Percentiles rank a stretch among this genome's conserved stretches.
Evolutionary conservation across 2,329 filamentous ascomycete genomes (phyloP).

Genomic region (Fusarium pininemorale): DNA sequence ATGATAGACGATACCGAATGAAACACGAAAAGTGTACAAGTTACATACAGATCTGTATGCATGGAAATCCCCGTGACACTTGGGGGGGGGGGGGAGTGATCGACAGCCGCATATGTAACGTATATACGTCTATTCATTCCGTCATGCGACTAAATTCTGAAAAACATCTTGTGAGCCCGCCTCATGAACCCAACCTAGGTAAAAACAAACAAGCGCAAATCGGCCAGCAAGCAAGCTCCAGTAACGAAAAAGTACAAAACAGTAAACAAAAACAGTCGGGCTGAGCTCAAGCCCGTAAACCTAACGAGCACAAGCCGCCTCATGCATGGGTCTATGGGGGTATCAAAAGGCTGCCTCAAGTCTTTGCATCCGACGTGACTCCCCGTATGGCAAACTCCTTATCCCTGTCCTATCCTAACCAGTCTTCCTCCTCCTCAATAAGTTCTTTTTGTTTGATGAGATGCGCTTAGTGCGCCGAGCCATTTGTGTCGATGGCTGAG

Average conservation of each 20-base stretch:
- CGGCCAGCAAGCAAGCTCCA: constrained; percentile 1
- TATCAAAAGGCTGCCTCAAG: constrained; percentile 44
- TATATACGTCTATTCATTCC: constrained; percentile 21
- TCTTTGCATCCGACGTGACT: constrained; percentile 39
- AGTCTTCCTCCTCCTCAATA: not conserved
- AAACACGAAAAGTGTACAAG: constrained; percentile 12
- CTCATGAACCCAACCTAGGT: not conserved
- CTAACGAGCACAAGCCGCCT: constrained; percentile 36
- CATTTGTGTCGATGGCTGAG: constrained; percentile 47
- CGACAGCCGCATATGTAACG: not conserved
- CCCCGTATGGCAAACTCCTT: constrained; percentile 32
- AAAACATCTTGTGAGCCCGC: not conserved
- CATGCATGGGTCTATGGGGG: constrained; percentile 50
- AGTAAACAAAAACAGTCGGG: constrained; percentile 30
- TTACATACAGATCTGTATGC: not conserved
- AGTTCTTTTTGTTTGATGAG: not conserved
- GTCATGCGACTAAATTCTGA: constrained; percentile 1
- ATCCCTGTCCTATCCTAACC: constrained; percentile 6
- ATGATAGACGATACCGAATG: constrained; percentile 25
- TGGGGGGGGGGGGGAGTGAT: not conserved
- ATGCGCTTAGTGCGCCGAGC: constrained; percentile 54
- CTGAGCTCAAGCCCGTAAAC: constrained; percentile 25
- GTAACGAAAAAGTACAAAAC: constrained; percentile 15
- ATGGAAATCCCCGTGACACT: not conserved
- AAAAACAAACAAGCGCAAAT: constrained; percentile 5